Conservation (phyloP, 768 basidiomycete genomes). For the Amylocystis lapponica region DNA sequence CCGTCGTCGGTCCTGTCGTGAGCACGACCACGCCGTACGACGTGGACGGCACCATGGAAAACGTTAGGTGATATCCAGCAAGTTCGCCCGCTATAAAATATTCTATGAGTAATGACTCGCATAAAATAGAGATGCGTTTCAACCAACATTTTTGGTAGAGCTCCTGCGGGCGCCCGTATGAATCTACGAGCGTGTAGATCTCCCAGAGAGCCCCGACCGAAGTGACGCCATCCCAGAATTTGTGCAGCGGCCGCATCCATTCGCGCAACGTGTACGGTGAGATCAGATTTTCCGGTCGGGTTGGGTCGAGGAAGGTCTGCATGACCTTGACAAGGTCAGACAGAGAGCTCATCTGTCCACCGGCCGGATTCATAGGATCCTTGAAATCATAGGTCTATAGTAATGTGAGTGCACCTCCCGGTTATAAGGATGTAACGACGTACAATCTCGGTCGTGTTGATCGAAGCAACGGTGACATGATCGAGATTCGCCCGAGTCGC, state of each 20-base stretch:
- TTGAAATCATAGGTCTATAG: slow-evolving; percentile 34
- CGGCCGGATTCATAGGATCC: slow-evolving; percentile 37
- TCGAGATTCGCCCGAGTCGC: slow-evolving; percentile 30
- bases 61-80: slow-evolving; percentile 17
- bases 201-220: slow-evolving; percentile 19
- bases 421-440: slow-evolving; percentile 3
- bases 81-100: slow-evolving; percentile 20
- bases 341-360: slow-evolving; percentile 47
- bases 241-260: slow-evolving; percentile 26
- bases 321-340: slow-evolving; percentile 39
- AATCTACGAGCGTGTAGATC: slow-evolving; percentile 18
- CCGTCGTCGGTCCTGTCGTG: slow-evolving; percentile 16
- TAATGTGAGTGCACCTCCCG: neutral
- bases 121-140: neutral
- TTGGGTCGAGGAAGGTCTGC: slow-evolving; percentile 40
- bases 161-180: slow-evolving; percentile 15
- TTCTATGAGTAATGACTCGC: neutral
- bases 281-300: slow-evolving; percentile 17
- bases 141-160: slow-evolving; percentile 26
- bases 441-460: slow-evolving; percentile 31
- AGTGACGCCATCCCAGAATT: slow-evolving; percentile 24
- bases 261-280: slow-evolving; percentile 17
- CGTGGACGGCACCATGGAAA: slow-evolving; percentile 23
- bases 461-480: slow-evolving; percentile 35
- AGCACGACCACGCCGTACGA: slow-evolving; percentile 26